Base-by-base conservation (phyloP, 139 green algal genomes). In the Deuterostichococcus epilithicus region DNA sequence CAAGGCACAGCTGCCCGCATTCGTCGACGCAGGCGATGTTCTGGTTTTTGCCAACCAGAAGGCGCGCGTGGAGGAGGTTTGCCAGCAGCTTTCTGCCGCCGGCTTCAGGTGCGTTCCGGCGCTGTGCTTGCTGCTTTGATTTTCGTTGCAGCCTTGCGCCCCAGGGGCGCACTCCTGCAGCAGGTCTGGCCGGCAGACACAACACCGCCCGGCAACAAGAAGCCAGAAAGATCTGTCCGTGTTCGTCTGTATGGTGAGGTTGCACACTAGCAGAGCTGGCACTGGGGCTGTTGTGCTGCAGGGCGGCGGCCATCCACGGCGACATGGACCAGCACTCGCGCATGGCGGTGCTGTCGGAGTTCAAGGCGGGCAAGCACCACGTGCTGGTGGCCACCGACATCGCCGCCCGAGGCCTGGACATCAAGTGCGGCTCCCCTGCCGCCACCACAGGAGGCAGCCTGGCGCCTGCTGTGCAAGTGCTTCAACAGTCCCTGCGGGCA, bases 31-130 rank as follows among this genome's bases (percentile, higher is more conserved):
- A 5, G 95, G 95, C 4, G 92, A 98, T 32, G 92, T 98, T 33
- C 89, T 98, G 26, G 79, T 98, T n/a, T 98, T 98, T 83, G 90
- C 85, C 26, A 87, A 78, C 28, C 88, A 91, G 65, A 92, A 94
- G 32, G 78, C 72, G 0, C 76, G 78, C n/a, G 95, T 97, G 36
- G 95, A 98, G 26, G 88, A 90, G 35, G 35, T 98, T 23, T 77
- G 81, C 26, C 75, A 76, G 30, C 65, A 76, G 65, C 77, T 98
- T 37, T 67, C 76, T 30, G 80, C 58, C 52, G 38, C 32, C 18
- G 79, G 79, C 32, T 38, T 77, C 79, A 79, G 69, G 79, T 80
- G 66, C 28, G 33, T n/a, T n/a, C n/a, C n/a, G n/a, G n/a, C n/a
- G n/a, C n/a, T n/a, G n/a, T n/a, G n/a, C n/a, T n/a, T n/a, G n/a